Base-by-base conservation (phyloP, 1,284 basidiomycete species). In the Sporisorium iseilematis-ciliati region DNA sequence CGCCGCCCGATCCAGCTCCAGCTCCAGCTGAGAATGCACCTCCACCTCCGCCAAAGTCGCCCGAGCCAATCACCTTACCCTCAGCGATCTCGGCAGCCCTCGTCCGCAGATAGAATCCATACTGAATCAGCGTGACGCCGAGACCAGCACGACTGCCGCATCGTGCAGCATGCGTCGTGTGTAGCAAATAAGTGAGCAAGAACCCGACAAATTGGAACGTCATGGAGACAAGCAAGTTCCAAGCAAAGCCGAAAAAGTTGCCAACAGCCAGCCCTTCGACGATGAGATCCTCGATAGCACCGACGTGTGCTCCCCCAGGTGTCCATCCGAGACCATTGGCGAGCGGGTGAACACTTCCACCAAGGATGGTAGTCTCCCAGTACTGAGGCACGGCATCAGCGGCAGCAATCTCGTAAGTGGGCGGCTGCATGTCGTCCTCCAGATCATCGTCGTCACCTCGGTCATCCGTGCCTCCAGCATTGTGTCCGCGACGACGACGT, bases 291-390 rank as follows among this genome's bases (percentile, higher is more conserved):
- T 89, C 88, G 57, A 83, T 59, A 4, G 78, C 82, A 21, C 83
- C 83, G 10, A 83, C 78, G 25, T 78, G 67, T 0, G 71, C 57
- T 4, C 81, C 76, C 23, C 83, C 80, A 78, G 54, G 87, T 79
- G 73, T 85, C 71, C 81, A 79, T 0, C 76, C 81, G 51, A 78
- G 73, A 26, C 82, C 76, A 53, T 87, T 87, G 2, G 88, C 88
- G 3, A 94, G 90, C 65, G 81, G 77, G 57, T 80, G 77, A 0
- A 78, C 78, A 14, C 75, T 73, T 18, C 71, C 68, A 8, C 80
- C 80, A 14, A 96, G 92, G 16, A 97, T 91, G 0, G 94, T 95
- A 2, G 93, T 97, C 85, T 99, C 96, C 93, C 95, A 98, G 86
- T 99, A 99, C 0, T 94, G 90, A 0, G 96, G 97, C 0, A 93